Percentiles rank a stretch among this genome's conserved stretches.
Evolutionary conservation across 192 early-diverging fungal genomes (phyloP).

Genomic region (Coemansia sp.): DNA sequence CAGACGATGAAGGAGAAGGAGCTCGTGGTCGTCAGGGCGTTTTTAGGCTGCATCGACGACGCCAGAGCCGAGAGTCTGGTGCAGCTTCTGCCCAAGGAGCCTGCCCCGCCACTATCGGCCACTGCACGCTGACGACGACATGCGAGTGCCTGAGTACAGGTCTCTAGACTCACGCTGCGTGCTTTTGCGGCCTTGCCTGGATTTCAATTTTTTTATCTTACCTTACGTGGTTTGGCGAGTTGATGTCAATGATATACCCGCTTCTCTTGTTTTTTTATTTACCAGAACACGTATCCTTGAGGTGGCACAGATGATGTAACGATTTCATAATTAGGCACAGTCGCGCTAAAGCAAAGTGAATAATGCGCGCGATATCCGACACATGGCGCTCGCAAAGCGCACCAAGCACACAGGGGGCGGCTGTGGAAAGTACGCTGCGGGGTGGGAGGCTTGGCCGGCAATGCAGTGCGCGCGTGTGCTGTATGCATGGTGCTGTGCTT

Average conservation of each 20-base stretch:
- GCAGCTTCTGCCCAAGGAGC: constrained; percentile 5
- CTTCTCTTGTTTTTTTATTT: too few relatives aligned
- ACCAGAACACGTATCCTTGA: too few relatives aligned
- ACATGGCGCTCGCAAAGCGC: neutral
- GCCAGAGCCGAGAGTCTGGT: constrained; percentile 8
- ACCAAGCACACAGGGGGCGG: neutral
- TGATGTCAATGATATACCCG: too few relatives aligned
- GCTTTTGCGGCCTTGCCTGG: too few relatives aligned
- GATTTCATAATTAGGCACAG: too few relatives aligned
- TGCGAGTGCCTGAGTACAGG: too few relatives aligned
- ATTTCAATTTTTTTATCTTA: too few relatives aligned
- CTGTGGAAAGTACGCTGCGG: neutral
- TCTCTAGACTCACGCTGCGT: too few relatives aligned
- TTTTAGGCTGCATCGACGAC: constrained; percentile 28
- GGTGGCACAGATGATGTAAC: too few relatives aligned
- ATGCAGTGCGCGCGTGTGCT: neutral
- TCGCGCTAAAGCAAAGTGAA: too few relatives aligned
- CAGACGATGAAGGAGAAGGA: constrained; percentile 33
- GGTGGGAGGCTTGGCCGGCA: neutral
- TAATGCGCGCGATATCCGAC: neutral
- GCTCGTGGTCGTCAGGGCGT: constrained; percentile 17
- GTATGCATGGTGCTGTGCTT: neutral
- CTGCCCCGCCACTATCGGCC: neutral
- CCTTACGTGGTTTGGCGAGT: too few relatives aligned
- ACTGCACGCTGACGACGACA: neutral